Evolutionary conservation across 2,329 filamentous ascomycete genomes (phyloP).

Genomic region (Lachnellula occidentalis): DNA sequence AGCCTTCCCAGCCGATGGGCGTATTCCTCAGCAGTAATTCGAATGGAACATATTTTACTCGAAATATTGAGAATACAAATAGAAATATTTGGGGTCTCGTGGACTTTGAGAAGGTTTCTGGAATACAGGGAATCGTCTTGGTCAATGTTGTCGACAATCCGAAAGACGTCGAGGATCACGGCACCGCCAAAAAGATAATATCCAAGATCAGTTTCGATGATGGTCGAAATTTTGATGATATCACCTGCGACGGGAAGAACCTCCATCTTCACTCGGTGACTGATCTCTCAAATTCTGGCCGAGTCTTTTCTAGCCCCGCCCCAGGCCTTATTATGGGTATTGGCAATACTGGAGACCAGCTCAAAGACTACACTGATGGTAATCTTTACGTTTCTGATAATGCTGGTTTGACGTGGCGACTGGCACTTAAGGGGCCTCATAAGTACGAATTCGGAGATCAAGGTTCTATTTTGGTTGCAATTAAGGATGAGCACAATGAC

Average conservation of each 20-base stretch:
- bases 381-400: slow-evolving; percentile 87
- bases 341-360: slow-evolving; percentile 75
- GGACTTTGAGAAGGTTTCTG: slow-evolving; percentile 90
- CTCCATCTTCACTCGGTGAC: slow-evolving; percentile 93
- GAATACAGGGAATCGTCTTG: slow-evolving; percentile 87
- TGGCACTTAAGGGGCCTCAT: slow-evolving; percentile 72
- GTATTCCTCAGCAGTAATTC: slow-evolving; percentile 93
- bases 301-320: slow-evolving; percentile 88
- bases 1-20: slow-evolving; percentile 67
- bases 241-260: slow-evolving; percentile 59
- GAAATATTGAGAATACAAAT: slow-evolving; percentile 89
- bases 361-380: slow-evolving; percentile 67
- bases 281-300: slow-evolving; percentile 72
- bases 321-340: slow-evolving; percentile 92
- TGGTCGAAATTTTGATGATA: slow-evolving; percentile 72
- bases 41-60: slow-evolving; percentile 92
- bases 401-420: slow-evolving; percentile 78
- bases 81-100: slow-evolving; percentile 70
- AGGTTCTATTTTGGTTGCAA: slow-evolving; percentile 79
- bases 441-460: slow-evolving; percentile 96
- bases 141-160: slow-evolving; percentile 88
- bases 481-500: slow-evolving; percentile 51
- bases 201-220: slow-evolving; percentile 94
- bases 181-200: slow-evolving; percentile 58
- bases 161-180: slow-evolving; percentile 59